Percentiles rank a stretch among this genome's conserved stretches.
These are phyloP conservation scores for Schizosaccharomyces japonicus DNA, from an alignment of 805 yeast genomes.

Conservation along the genomic window DNA sequence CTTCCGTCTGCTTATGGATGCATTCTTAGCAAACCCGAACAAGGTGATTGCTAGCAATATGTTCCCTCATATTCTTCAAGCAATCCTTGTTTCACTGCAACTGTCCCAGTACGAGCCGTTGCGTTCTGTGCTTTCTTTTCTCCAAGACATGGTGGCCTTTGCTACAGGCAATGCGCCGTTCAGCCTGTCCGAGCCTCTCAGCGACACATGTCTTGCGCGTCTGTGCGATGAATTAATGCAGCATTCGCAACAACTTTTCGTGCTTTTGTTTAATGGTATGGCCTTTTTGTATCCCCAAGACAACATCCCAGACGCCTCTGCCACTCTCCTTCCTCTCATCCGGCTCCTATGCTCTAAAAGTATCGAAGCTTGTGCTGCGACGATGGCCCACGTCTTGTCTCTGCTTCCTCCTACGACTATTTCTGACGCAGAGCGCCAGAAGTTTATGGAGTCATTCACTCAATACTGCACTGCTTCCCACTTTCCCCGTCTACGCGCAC, in stretches of 20 bases:
- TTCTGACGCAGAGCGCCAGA: not conserved
- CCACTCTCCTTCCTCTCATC: slow-evolving; percentile 40
- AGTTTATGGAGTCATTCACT: not conserved
- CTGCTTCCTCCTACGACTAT: not conserved
- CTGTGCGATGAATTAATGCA: slow-evolving; percentile 27
- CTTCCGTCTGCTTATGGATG: slow-evolving; percentile 54
- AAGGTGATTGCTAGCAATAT: slow-evolving; percentile 23
- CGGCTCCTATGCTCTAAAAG: slow-evolving; percentile 29
- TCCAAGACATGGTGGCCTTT: slow-evolving; percentile 68
- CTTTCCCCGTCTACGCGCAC: slow-evolving; percentile 1
- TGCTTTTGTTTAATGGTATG: slow-evolving; percentile 37
- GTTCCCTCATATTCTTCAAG: slow-evolving; percentile 26
- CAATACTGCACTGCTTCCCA: not conserved
- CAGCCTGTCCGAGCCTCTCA: slow-evolving; percentile 34
- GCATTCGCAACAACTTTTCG: slow-evolving; percentile 33
- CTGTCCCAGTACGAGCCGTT: slow-evolving; percentile 52
- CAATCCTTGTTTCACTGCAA: slow-evolving; percentile 30
- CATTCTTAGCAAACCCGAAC: slow-evolving; percentile 49
- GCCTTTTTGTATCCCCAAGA: slow-evolving; percentile 50
- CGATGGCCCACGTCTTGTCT: not conserved
- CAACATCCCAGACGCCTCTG: slow-evolving; percentile 48
- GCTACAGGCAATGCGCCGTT: slow-evolving; percentile 63
- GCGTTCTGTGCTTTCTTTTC: slow-evolving; percentile 42
- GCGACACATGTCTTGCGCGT: slow-evolving; percentile 24
- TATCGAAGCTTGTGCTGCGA: slow-evolving; percentile 24